Conservation (phyloP, 345 rosid species). For the Eucalyptus erythrocorys region DNA sequence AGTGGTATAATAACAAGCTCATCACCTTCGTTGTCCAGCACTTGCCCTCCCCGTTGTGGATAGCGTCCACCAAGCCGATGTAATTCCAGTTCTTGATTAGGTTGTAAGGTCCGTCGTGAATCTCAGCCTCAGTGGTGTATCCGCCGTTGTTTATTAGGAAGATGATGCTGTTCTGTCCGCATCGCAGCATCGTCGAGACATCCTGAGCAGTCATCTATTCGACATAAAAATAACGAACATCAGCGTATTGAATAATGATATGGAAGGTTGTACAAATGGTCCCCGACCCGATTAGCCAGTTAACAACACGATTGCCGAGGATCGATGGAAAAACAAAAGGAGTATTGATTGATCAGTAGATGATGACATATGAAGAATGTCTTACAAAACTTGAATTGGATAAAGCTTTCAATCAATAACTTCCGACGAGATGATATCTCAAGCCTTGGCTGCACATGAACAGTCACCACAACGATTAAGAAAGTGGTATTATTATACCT, state of each 20-base stretch:
- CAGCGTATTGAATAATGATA: not conserved
- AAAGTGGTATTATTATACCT: not conserved
- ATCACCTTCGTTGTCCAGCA: conserved; percentile 62
- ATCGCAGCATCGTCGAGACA: conserved; percentile 47
- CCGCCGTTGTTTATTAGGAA: conserved; percentile 73
- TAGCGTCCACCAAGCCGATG: conserved; percentile 46
- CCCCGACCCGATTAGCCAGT: not conserved
- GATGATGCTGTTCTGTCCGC: conserved; percentile 36
- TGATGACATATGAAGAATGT: too few species aligned
- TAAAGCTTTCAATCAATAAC: too few species aligned
- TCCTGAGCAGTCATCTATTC: conserved; percentile 45
- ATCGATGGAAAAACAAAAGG: not conserved
- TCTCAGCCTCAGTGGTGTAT: conserved; percentile 55
- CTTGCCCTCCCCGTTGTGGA: conserved; percentile 47
- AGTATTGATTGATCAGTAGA: too few species aligned
- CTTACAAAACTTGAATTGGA: too few species aligned
- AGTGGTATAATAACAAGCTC: not conserved
- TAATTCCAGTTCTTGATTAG: conserved; percentile 73
- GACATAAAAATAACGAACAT: not conserved
- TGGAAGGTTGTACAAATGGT: not conserved
- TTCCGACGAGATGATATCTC: too few species aligned
- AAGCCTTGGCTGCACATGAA: not conserved
- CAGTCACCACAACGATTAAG: not conserved
- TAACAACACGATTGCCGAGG: not conserved
- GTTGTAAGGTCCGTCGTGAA: conserved; percentile 64